These are phyloP conservation scores for Termitomyces sp. DNA, from an alignment of 768 basidiomycete genomes.

Conservation along the genomic window DNA sequence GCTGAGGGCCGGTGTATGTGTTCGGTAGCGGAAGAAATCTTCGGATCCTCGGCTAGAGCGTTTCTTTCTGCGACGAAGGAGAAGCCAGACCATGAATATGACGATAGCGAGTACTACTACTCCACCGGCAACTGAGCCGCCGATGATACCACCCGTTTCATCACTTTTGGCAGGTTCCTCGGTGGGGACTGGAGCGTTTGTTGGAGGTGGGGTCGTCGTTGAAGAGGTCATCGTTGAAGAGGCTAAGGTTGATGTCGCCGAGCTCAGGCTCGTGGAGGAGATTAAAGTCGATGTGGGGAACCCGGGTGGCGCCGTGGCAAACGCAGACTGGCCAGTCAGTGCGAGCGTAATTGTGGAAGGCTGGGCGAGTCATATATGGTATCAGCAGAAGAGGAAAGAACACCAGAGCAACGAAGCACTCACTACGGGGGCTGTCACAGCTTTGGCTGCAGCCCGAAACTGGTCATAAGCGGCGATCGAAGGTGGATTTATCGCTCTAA, in stretches of 20 bases:
- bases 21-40: conserved; percentile 16
- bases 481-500: conserved; percentile 35
- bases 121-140: conserved; percentile 20
- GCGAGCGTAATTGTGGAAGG: conserved; percentile 17
- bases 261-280: neutral
- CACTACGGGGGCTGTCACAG: conserved; percentile 20
- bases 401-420: conserved; percentile 15
- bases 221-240: neutral
- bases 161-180: neutral
- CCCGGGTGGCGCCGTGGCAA: conserved; percentile 21
- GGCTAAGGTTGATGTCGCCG: conserved; percentile 1
- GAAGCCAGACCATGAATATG: conserved; percentile 1
- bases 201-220: conserved; percentile 2
- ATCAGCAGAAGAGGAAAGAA: neutral
- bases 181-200: neutral
- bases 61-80: conserved; percentile 9
- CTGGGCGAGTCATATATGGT: conserved; percentile 14
- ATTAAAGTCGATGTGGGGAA: neutral
- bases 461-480: conserved; percentile 20
- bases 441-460: conserved; percentile 26
- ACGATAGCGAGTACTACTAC: conserved; percentile 10
- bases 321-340: conserved; percentile 30
- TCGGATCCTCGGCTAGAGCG: conserved; percentile 3
- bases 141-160: conserved; percentile 15
- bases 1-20: conserved; percentile 2